These are phyloP conservation scores for Alternaria dauci DNA, from an alignment of 2,329 filamentous ascomycete genomes.

Conservation along the genomic window DNA sequence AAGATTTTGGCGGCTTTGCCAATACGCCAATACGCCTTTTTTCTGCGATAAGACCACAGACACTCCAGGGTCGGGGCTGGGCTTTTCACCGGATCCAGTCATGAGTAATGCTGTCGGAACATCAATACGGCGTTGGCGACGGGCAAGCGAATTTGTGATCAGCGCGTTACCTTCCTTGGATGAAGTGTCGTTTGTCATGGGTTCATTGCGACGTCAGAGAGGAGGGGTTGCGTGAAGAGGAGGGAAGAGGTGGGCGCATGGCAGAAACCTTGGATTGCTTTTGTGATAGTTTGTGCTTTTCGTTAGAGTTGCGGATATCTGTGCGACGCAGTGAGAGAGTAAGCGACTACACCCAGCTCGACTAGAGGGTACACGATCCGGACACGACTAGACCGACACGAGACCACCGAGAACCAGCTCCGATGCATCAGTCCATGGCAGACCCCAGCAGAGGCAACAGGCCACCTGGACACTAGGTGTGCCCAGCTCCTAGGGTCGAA, in stretches of 20 bases:
- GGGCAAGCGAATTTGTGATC: slow-evolving; percentile 21
- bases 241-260: not conserved
- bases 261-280: not conserved
- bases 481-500: slow-evolving; percentile 26
- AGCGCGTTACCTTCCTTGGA: slow-evolving; percentile 15
- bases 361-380: not conserved
- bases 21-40: slow-evolving; percentile 36
- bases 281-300: not conserved
- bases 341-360: slow-evolving; percentile 5
- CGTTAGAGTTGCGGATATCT: not conserved
- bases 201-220: slow-evolving; percentile 2
- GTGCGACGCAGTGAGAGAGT: slow-evolving; percentile 1
- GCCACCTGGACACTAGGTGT: slow-evolving; percentile 11
- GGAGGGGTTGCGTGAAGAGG: not conserved
- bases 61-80: slow-evolving; percentile 18
- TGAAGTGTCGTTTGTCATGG: not conserved
- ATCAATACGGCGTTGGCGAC: not conserved
- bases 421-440: slow-evolving; percentile 2
- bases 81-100: slow-evolving; percentile 20
- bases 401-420: slow-evolving; percentile 10
- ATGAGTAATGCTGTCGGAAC: slow-evolving; percentile 14
- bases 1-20: slow-evolving; percentile 37
- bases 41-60: slow-evolving; percentile 29
- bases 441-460: slow-evolving; percentile 5
- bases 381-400: slow-evolving; percentile 10